Base-by-base conservation (phyloP, 805 yeast species). In the Torulaspora delbrueckii region DNA sequence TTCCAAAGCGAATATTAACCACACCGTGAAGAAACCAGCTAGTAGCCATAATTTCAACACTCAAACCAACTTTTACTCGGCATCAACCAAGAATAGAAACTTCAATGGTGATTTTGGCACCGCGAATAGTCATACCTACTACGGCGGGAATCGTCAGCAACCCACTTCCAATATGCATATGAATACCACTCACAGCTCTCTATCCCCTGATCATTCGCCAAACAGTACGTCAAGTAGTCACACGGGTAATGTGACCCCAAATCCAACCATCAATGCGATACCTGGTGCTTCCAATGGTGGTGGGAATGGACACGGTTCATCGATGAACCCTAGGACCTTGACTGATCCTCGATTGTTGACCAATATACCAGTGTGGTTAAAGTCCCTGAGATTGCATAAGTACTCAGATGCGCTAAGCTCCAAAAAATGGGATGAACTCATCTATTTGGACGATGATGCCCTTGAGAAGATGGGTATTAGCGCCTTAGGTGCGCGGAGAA, bases 401-500 rank as follows among this genome's bases (percentile, higher is more conserved):
- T 93, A 93, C 69, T 90, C 98, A 1, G 89, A 82, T 28, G 84
- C 85, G 47, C 73, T 93, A 52, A 79, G 83, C 57, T 81, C 79
- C 50, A 72, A 83, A 52, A 73, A 76, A 22, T 93, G 99, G 98
- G 71, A 75, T 51, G 86, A 84, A 37, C 74, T 93, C 70, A 76
- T 93, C 48, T 78, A 78, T 53, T 71, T 86, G 53, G 72, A 72
- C 48, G 96, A 91, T 62, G 75, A 68, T 4, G 77, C 80, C 47
- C 73, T 93, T 57, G 88, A 83, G 53, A 74, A 73, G 3, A 74
- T 81, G 47, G 99, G 99, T 5, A 96, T 93, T 33, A 78, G 81
- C 54, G 97, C 99, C 0, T 74, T 93, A 54, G 99, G 99, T 5
- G 99, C 99, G 0, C 75, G 99, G 52, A 78, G 97, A 46, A 93